Conservation (phyloP, 2,329 filamentous ascomycete genomes). For the Aspergillus fumigatiaffinis region DNA sequence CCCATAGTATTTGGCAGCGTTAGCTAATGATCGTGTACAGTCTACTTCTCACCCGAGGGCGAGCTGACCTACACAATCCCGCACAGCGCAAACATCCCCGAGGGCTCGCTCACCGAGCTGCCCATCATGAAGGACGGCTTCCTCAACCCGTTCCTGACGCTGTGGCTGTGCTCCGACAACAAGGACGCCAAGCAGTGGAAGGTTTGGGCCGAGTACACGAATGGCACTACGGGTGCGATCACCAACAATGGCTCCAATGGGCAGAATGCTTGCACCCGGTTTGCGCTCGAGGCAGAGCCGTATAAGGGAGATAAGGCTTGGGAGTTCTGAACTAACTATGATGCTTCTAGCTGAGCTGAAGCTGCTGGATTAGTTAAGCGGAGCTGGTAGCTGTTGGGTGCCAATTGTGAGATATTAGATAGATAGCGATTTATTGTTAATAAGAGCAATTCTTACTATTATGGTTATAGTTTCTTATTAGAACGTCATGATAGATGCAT, state of each 20-base stretch:
- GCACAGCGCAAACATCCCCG: conserved; percentile 3
- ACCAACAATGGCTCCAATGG: conserved; percentile 1
- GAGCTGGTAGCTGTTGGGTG: no score
- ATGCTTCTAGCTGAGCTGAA: background rate
- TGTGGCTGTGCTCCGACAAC: background rate
- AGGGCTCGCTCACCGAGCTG: background rate
- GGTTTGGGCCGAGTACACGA: conserved; percentile 3
- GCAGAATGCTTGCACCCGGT: conserved; percentile 1
- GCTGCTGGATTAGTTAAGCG: no score
- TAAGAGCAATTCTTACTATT: background rate
- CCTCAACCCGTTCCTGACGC: conserved; percentile 6
- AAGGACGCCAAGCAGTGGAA: background rate
- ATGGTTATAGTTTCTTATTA: background rate
- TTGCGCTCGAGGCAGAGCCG: background rate
- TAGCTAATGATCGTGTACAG: background rate
- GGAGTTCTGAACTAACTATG: background rate
- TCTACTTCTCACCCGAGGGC: conserved; percentile 5
- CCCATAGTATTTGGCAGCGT: no score
- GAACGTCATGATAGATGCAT: no score
- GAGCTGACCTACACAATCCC: conserved; percentile 3
- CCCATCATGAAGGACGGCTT: background rate
- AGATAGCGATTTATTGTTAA: no score
- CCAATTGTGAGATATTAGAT: no score
- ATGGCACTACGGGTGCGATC: conserved; percentile 4
- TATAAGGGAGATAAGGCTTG: background rate